Base-by-base conservation (phyloP, 1,284 basidiomycete genomes). In the Apiotrichum laibachii region DNA sequence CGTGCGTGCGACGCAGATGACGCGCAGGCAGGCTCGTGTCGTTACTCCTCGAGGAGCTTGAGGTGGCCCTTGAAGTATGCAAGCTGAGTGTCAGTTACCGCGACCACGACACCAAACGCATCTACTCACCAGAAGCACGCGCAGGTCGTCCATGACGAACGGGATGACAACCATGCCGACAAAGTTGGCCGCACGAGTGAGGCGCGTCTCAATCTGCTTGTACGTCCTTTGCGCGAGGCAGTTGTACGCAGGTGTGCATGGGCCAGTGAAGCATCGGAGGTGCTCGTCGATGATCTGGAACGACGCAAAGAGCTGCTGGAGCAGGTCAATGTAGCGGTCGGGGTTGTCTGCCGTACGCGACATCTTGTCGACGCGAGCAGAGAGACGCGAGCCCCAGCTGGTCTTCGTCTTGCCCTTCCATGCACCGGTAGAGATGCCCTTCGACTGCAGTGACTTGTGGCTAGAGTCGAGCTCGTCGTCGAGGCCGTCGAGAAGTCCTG, bases 261-360 rank as follows among this genome's bases (percentile, higher is more conserved):
- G 63, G 13, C 65, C 69, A 15, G 84, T 80, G 37, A 91, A 81
- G 50, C 88, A 88, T 68, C 84, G 83, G 31, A 91, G 87, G 72
- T 96, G 93, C 70, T 90, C 88, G 70, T 95, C 92, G 35, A 97
- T 83, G 16, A 90, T 80, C 69, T 95, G 91, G 3, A 84, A 83
- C 61, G 87, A 84, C 21, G 77, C 77, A 73, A 95, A 93, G 19
- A 96, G 82, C 68, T 83, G 85, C 57, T 84, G 83, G 53, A 98
- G 82, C 26, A 86, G 85, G 63, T 88, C 84, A 60, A 93, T 88
- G 74, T 98, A 97, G 16, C 84, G 84, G 4, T 88, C 86, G 1
- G 91, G 89, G 21, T 90, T 92, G 75, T 97, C 92, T 55, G 92
- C 82, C 69, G 90, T 94, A 59, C 87, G 89, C 65, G 88, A 92